A percentile compares a stretch with the other conserved stretches of the same genome.
phyloP scores from a whole-genome alignment of 108 stramenopile species.

The Pseudonitzschia multiseries region DNA sequence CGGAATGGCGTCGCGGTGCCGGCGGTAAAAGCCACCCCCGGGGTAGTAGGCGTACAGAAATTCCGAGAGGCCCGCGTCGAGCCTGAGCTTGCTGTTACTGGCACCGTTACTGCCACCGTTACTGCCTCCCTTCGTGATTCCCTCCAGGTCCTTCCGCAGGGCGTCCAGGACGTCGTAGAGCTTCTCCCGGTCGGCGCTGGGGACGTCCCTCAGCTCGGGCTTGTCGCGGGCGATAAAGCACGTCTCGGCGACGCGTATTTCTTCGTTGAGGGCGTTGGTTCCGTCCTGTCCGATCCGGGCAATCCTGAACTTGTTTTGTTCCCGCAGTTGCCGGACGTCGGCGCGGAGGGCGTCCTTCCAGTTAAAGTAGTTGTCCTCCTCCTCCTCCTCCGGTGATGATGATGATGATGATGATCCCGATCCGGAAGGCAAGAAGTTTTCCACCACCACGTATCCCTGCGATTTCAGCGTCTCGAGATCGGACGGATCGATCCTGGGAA shows the following conservation, averaged over 20 bases:
- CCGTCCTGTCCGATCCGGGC: constrained; percentile 76
- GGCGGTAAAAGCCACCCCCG: constrained; percentile 69
- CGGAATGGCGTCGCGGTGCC: constrained; percentile 73
- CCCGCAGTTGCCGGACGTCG: constrained; percentile 52
- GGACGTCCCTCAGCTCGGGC: constrained; percentile 14
- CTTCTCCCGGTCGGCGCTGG: constrained; percentile 13
- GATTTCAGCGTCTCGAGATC: constrained; percentile 40
- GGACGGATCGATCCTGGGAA: constrained; percentile 4
- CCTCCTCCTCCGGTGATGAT: no score
- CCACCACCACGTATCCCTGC: constrained; percentile 61
- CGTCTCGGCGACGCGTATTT: constrained; percentile 72
- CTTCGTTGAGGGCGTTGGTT: constrained; percentile 57
- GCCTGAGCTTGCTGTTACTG: no score
- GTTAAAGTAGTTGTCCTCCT: no score
- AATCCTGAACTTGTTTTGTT: constrained; percentile 43
- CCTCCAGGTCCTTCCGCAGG: constrained; percentile 43
- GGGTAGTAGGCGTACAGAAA: constrained; percentile 81
- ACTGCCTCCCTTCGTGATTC: constrained; percentile 6
- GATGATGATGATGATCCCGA: no score
- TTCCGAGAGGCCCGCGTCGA: constrained; percentile 51
- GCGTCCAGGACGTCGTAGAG: constrained; percentile 58
- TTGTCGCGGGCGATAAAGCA: constrained; percentile 61
- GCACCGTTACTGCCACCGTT: no score
- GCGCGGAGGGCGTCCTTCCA: constrained; percentile 54
- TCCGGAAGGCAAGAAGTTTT: constrained; percentile 47